Percentiles rank a stretch among this genome's conserved stretches.
These are phyloP conservation scores for Acidiella bohemica DNA, from an alignment of 495 filamentous ascomycete genomes.

Conservation along the genomic window DNA sequence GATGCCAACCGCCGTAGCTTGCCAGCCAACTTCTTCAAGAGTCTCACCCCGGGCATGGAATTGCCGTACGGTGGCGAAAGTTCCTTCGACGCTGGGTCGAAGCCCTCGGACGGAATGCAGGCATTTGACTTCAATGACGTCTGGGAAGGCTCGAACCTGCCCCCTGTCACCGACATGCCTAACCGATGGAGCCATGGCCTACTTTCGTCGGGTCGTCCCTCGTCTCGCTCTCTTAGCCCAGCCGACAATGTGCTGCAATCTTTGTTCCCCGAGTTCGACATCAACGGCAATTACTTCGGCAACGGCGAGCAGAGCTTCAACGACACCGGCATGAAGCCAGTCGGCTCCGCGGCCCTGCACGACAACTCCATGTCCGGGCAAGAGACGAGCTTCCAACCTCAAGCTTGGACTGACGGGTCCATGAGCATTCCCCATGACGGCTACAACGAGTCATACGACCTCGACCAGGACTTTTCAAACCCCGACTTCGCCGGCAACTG, in stretches of 20 bases:
- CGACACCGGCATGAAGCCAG: neutral
- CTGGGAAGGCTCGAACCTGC: conserved; percentile 3
- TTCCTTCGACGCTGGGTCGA: neutral
- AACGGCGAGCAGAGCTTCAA: neutral
- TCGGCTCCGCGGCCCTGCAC: conserved; percentile 8
- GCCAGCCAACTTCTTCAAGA: conserved; percentile 13
- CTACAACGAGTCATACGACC: conserved; percentile 3
- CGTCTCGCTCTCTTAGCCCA: conserved; percentile 12
- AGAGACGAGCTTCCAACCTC: conserved; percentile 5
- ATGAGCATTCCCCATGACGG: conserved; percentile 12
- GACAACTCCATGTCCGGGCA: no score
- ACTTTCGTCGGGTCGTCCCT: neutral
- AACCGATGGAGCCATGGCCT: neutral
- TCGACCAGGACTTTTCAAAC: conserved; percentile 11
- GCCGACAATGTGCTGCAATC: conserved; percentile 11
- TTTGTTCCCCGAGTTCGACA: conserved; percentile 18
- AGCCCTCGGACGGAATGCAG: neutral
- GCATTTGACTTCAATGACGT: conserved; percentile 1
- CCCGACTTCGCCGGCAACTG: conserved; percentile 9
- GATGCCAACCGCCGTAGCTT: conserved; percentile 16
- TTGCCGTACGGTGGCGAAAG: neutral
- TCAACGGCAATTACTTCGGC: conserved; percentile 2
- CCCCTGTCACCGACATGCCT: neutral
- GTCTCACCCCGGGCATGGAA: neutral
- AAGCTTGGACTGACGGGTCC: conserved; percentile 15